Evolutionary conservation across 139 green algal species (phyloP), one percentile per base, ranked within the genome.

Genomic region (Coccomyxa sp.): DNA sequence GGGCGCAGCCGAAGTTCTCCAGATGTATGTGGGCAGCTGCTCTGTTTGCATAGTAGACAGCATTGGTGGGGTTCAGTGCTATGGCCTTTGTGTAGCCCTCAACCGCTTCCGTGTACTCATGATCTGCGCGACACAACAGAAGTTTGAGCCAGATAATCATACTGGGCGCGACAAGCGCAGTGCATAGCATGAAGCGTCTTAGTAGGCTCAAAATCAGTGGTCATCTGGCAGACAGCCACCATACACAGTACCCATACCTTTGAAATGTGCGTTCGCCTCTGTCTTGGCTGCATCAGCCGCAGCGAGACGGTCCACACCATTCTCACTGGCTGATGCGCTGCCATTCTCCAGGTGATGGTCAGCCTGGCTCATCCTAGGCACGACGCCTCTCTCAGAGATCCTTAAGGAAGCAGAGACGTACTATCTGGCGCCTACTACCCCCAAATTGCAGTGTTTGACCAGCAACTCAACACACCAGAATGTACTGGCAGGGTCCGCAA

Each of bases 1-100:
- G 82, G 22, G 96, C 96, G 64, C 85, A 86, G 38, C 94, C 96
- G 86, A 95, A 98, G 68, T 95, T 90, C 82, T 99, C 96, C 0
- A 98, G 82, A 68, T 90, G 88, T 7, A 94, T 90, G 81, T 98
- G 88, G 6, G 94, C 91, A 75, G 97, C 93, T 0, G 96, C 91
- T 8, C 96, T 84, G 89, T 99, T 99, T 34, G 85, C 80, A 33
- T 87, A 97, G 58, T 95, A 94, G 1, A 98, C 84, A 12, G 92
- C 90, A 68, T 91, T 95, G 68, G 79, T 78, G 0, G 90, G 87
- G 75, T 94, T 86, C 0, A 92, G 34, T 8, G 93, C 85, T 7
- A 99, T 93, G 6, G 96, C 94, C 31, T 90, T 74, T 10, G 85
- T 93, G 86, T 99, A 99, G 7, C 85, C 70, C 3, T 92, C 87